These are phyloP conservation scores for Diaporthe sp. DNA, from an alignment of 2,329 filamentous ascomycete species.

Conservation along the genomic window DNA sequence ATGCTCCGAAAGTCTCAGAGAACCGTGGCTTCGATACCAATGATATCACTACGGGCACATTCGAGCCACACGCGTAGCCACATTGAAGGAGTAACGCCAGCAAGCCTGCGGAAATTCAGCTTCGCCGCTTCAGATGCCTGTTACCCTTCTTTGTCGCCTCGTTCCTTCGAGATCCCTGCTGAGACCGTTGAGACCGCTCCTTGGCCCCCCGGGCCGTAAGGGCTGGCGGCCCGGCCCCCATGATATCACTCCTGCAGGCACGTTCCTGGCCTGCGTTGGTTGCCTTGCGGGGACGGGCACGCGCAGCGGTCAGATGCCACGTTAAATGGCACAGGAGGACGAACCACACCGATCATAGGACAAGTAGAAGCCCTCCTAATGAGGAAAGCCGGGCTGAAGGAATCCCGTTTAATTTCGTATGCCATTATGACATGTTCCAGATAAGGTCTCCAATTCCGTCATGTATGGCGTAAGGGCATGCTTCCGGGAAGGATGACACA, in stretches of 20 bases:
- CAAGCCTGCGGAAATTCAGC: neutral
- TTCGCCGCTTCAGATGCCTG: neutral
- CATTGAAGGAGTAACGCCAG: neutral
- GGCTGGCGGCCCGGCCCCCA: neutral
- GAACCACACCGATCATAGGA: neutral
- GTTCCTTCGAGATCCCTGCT: neutral
- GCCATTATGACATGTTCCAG: neutral
- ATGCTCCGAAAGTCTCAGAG: neutral
- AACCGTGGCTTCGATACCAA: neutral
- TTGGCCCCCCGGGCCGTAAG: neutral
- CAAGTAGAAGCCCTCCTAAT: neutral
- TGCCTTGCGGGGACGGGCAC: neutral
- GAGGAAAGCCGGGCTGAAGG: constrained; percentile 18
- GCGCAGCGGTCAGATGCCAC: neutral
- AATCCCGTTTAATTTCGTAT: neutral
- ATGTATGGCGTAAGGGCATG: neutral
- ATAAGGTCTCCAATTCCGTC: constrained; percentile 7
- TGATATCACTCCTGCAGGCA: constrained; percentile 29
- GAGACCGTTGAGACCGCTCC: neutral
- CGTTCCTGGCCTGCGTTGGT: neutral
- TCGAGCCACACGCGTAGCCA: neutral
- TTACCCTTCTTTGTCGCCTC: neutral
- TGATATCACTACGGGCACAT: constrained; percentile 14
- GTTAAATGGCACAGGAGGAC: neutral
- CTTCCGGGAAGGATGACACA: neutral